Conservation (phyloP, 2,329 filamentous ascomycete species). For the Sporothrix curviconia region DNA sequence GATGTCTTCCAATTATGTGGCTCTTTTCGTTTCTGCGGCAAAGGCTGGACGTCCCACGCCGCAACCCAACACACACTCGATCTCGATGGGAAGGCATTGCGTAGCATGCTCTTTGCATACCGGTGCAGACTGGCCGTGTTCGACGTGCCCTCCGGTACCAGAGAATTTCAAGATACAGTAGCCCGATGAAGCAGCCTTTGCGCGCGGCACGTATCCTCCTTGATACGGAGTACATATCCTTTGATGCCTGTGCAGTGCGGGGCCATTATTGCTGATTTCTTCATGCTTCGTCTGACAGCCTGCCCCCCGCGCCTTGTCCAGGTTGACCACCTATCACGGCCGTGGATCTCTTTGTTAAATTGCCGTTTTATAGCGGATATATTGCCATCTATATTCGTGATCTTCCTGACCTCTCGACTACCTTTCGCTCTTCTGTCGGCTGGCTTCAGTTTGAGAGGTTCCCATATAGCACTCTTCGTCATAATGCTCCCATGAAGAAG, state of each 20-base stretch:
- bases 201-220: too few relatives aligned
- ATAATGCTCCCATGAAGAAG: too few relatives aligned
- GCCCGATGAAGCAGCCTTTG: too few relatives aligned
- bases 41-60: background rate
- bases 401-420: too few relatives aligned
- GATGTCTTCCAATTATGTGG: background rate
- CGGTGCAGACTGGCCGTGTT: background rate
- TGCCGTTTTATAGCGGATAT: background rate
- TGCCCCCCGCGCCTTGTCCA: background rate
- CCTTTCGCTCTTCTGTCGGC: too few relatives aligned
- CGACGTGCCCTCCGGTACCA: background rate
- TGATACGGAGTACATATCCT: too few relatives aligned
- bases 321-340: background rate
- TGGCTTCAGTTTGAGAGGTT: too few relatives aligned
- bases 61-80: background rate
- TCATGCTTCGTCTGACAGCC: background rate
- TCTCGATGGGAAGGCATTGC: constrained; percentile 4
- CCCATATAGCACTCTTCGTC: too few relatives aligned
- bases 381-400: too few relatives aligned
- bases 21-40: background rate
- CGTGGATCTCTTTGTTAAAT: background rate
- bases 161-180: too few relatives aligned
- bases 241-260: background rate
- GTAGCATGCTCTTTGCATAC: background rate
- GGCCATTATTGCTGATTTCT: background rate